These are phyloP conservation scores for Leccinum aurantiacum DNA, from an alignment of 768 basidiomycete genomes.

Conservation along the genomic window DNA sequence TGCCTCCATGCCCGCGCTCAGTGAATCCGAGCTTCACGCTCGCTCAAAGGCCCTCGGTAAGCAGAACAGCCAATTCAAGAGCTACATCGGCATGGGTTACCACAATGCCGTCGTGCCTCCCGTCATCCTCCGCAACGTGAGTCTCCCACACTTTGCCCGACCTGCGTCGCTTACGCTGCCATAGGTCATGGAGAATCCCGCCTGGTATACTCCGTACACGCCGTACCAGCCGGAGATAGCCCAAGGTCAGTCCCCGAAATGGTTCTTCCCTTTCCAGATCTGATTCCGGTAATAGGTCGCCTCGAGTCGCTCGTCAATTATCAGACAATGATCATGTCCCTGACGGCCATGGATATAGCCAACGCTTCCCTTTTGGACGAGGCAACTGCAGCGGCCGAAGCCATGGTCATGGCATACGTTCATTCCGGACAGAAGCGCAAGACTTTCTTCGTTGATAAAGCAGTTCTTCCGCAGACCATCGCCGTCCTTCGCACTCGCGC, in stretches of 20 bases:
- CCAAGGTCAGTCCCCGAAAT: constrained; percentile 64
- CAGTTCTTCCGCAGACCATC: constrained; percentile 85
- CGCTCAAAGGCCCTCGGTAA: constrained; percentile 76
- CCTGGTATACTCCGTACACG: constrained; percentile 97
- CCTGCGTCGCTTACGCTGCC: constrained; percentile 4
- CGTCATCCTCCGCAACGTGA: constrained; percentile 88
- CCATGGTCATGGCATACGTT: constrained; percentile 92
- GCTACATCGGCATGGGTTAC: constrained; percentile 98
- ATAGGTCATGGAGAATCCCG: constrained; percentile 90
- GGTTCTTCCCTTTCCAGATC: background rate
- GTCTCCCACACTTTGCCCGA: constrained; percentile 21
- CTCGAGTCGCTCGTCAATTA: constrained; percentile 96
- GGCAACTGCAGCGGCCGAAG: constrained; percentile 92
- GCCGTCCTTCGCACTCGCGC: constrained; percentile 89
- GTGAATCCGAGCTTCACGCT: constrained; percentile 80
- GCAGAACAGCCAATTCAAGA: constrained; percentile 81
- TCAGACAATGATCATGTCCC: constrained; percentile 93
- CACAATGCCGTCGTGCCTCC: constrained; percentile 94
- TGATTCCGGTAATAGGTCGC: constrained; percentile 58
- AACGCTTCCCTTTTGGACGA: constrained; percentile 96
- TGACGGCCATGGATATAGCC: constrained; percentile 93
- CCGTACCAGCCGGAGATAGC: constrained; percentile 97
- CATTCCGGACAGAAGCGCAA: constrained; percentile 67
- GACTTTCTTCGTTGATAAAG: constrained; percentile 82
- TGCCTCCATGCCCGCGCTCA: constrained; percentile 68